Conservation (phyloP, 2,329 filamentous ascomycete genomes). For the Paraphaeosphaeria sporulosa region DNA sequence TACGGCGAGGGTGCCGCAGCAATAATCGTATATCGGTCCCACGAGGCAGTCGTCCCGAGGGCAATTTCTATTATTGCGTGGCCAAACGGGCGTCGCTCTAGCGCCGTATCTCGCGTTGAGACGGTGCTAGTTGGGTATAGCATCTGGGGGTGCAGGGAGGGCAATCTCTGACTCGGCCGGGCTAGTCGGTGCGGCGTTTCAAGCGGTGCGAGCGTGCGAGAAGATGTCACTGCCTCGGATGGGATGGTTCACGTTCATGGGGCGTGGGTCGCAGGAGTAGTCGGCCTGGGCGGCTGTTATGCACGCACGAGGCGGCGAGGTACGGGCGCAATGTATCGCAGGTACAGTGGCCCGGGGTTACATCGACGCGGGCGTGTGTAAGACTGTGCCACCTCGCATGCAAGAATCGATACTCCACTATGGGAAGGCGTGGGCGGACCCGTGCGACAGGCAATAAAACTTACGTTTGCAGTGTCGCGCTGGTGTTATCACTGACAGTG, state of each 20-base stretch:
- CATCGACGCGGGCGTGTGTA: neutral
- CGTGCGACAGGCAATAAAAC: conserved; percentile 1
- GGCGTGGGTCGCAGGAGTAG: no score
- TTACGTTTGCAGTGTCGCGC: neutral
- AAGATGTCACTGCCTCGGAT: neutral
- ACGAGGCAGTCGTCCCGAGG: conserved; percentile 8
- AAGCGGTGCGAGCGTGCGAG: neutral
- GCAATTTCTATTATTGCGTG: neutral
- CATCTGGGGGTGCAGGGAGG: no score
- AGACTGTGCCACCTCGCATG: conserved; percentile 10
- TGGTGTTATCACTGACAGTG: neutral
- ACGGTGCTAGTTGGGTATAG: neutral
- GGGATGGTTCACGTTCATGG: neutral
- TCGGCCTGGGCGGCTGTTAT: neutral
- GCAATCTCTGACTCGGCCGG: conserved; percentile 5
- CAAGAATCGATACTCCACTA: conserved; percentile 4
- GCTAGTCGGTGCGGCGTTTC: conserved; percentile 6
- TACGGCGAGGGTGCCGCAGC: neutral
- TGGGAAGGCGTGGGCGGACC: neutral
- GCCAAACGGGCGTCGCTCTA: neutral
- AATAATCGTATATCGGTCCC: neutral
- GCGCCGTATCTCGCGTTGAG: neutral
- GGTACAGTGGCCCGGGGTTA: neutral
- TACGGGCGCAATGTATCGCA: conserved; percentile 1
- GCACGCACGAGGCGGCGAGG: neutral